Evolutionary conservation across 164 flowering plant species (phyloP), one percentile per base, ranked within the genome.

Genomic region (Chimonanthus salicifolius): DNA sequence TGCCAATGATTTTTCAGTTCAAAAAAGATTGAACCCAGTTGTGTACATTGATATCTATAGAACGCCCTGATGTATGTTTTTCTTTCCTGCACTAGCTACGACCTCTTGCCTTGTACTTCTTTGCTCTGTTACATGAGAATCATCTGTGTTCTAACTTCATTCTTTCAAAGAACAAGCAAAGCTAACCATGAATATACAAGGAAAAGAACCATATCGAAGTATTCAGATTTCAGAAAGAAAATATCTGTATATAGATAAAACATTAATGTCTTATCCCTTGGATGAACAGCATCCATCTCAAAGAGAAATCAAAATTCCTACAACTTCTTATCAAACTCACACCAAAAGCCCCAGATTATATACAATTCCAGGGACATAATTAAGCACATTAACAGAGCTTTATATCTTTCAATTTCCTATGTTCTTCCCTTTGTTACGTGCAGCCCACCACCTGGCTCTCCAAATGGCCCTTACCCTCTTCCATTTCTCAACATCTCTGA

Each of bases 391-490:
- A 15, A 13, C 21, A 45, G 16, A 9, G 48, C 68, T 65, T 45
- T 65, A 10, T 3, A 10, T 21, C n/a, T 71, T 44, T 81, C 74
- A 75, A n/a, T 80, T 78, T 48, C 84, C 82, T 7, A 21, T 45
- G 46, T 49, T 69, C 72, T 62, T 75, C 58, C 73, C 72, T 58
- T 77, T 78, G 75, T 71, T 74, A 64, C 77, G 75, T 54, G 4
- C 16, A 9, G 70, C 74, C 70, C 71, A 62, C 80, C 81, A 77
- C 49, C 78, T 80, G 20, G 79, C 81, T 51, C 75, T 79, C 73
- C 85, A 80, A 18, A 77, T 74, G 45, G 76, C 80, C 70, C 45
- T 84, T 1, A 84, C 89, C 62, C 65, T 78, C 77, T 84, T 85
- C 84, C 67, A 78, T 63, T 73, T 81, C 77, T 80, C 76, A 54